Conservation (phyloP, 2,329 filamentous ascomycete genomes). For the Didymella segeticola region DNA sequence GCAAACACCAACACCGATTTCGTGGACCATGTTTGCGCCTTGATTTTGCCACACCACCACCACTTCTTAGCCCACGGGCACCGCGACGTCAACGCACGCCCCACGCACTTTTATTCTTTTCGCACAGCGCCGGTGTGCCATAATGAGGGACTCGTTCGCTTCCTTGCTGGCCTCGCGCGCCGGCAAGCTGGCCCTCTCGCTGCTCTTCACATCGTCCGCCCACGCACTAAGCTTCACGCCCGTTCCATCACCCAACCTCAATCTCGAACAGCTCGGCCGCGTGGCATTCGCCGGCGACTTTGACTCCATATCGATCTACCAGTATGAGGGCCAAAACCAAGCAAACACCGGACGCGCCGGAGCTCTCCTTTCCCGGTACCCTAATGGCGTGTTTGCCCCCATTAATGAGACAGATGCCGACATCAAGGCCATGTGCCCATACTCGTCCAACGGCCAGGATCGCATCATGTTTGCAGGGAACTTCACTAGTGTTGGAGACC, state of each 20-base stretch:
- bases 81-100: conserved; percentile 15
- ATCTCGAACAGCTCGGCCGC: conserved; percentile 78
- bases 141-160: conserved; percentile 48
- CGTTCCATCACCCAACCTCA: conserved; percentile 74
- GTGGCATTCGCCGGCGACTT: conserved; percentile 90
- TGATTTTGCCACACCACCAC: conserved; percentile 14
- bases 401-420: conserved; percentile 80
- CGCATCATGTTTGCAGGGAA: conserved; percentile 90
- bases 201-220: conserved; percentile 39
- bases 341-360: conserved; percentile 73
- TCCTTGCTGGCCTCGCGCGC: conserved; percentile 47
- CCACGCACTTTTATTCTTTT: conserved; percentile 31
- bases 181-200: conserved; percentile 46
- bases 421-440: conserved; percentile 87
- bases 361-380: conserved; percentile 79
- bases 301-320: conserved; percentile 86
- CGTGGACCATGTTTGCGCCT: conserved; percentile 18
- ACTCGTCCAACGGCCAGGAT: conserved; percentile 71
- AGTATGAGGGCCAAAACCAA: conserved; percentile 81
- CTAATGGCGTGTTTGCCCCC: conserved; percentile 81
- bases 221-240: conserved; percentile 61
- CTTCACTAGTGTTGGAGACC: conserved; percentile 86
- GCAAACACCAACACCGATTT: conserved; percentile 7
- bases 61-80: conserved; percentile 17
- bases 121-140: conserved; percentile 28